Evolutionary conservation across 2,329 filamentous ascomycete genomes (phyloP).

Genomic region (Cytospora piceae): DNA sequence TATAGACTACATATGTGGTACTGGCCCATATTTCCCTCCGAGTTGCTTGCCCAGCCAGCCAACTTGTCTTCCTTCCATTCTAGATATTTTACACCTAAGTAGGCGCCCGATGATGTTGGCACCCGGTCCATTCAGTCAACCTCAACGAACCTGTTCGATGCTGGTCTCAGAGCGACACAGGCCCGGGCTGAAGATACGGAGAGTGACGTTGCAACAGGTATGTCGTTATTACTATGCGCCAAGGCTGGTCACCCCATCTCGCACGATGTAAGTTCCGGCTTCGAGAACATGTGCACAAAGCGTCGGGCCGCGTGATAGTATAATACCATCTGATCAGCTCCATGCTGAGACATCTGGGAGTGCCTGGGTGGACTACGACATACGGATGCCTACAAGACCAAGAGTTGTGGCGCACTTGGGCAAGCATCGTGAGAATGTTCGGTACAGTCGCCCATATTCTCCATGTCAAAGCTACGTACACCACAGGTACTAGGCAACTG

Average conservation of each 20-base stretch:
- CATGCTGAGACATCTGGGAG: background rate
- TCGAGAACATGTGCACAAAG: background rate
- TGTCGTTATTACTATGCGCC: no score
- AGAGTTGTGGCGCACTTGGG: background rate
- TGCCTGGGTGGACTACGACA: background rate
- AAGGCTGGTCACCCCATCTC: no score
- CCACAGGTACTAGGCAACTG: background rate
- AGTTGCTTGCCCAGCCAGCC: background rate
- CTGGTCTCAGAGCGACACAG: background rate
- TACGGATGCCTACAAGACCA: background rate
- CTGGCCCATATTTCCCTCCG: background rate
- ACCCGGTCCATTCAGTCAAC: background rate
- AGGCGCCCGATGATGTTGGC: background rate
- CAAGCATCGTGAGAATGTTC: background rate
- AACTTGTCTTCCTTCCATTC: background rate
- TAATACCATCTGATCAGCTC: background rate
- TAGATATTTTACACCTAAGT: background rate
- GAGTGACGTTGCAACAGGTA: background rate
- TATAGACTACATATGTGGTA: conserved; percentile 1
- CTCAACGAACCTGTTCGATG: background rate
- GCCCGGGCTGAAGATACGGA: background rate
- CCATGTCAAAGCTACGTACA: background rate
- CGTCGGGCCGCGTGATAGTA: background rate
- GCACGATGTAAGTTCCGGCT: no score
- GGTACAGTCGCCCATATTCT: background rate